Evolutionary conservation across 2,329 filamentous ascomycete genomes (phyloP).

Genomic region (Ceratocystis cacaofunesta): DNA sequence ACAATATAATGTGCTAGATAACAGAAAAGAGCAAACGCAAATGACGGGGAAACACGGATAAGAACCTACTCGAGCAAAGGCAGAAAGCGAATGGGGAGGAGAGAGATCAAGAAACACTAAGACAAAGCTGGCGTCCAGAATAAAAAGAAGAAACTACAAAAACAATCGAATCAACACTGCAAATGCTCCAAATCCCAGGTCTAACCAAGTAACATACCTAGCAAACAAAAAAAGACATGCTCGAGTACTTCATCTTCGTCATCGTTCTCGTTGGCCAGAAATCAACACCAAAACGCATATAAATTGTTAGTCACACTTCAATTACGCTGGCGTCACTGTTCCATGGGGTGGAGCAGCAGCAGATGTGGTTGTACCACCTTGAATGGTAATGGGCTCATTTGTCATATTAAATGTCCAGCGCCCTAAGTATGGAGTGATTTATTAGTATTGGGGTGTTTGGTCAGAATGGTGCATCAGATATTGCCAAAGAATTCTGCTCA

Average conservation of each 20-base stretch:
- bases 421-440: slow-evolving; percentile 8
- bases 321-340: slow-evolving; percentile 43
- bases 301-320: not conserved
- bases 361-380: slow-evolving; percentile 32
- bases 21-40: not conserved
- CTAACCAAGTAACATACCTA: not conserved
- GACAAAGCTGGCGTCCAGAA: not conserved
- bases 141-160: slow-evolving; percentile 1
- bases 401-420: slow-evolving; percentile 16
- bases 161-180: not conserved
- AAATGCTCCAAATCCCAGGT: not conserved
- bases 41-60: not conserved
- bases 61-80: too few species aligned
- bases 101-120: not conserved
- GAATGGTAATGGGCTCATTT: slow-evolving; percentile 12
- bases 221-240: not conserved
- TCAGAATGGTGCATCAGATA: too few species aligned
- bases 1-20: not conserved
- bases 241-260: not conserved
- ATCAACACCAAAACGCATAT: not conserved
- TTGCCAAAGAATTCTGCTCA: slow-evolving; percentile 26
- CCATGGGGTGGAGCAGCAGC: slow-evolving; percentile 60
- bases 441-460: not conserved
- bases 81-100: too few species aligned
- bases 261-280: not conserved